Conservation (phyloP, 192 early-diverging fungal species). For the Coemansia sp. region DNA sequence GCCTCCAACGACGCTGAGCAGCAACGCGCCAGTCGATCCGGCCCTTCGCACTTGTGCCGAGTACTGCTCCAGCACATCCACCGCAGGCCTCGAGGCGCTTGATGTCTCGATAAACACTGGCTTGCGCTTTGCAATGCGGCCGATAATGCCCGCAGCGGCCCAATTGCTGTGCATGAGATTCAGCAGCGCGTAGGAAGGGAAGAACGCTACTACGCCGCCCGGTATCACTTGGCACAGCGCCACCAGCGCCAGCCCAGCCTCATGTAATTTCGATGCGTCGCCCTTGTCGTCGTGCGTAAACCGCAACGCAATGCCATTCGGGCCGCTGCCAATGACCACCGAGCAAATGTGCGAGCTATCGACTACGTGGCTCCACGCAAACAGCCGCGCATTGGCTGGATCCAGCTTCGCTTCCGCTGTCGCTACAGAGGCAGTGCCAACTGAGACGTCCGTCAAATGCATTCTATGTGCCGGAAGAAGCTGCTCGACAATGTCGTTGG, state of each 20-base stretch:
- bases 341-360: conserved; percentile 60
- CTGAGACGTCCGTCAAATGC: too few species aligned
- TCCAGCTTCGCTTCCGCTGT: conserved; percentile 14
- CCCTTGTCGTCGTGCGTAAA: conserved; percentile 63
- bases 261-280: conserved; percentile 58
- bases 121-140: conserved; percentile 63
- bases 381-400: conserved; percentile 57
- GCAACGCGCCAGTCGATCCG: conserved; percentile 64
- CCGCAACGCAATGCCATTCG: conserved; percentile 62
- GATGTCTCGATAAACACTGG: conserved; percentile 77
- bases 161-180: conserved; percentile 63
- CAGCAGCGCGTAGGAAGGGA: conserved; percentile 81
- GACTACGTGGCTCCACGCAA: conserved; percentile 89
- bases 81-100: conserved; percentile 47
- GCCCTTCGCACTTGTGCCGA: conserved; percentile 45
- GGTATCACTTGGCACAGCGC: conserved; percentile 78
- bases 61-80: conserved; percentile 66
- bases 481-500: conserved; percentile 55
- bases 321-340: conserved; percentile 64
- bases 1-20: conserved; percentile 91
- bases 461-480: conserved; percentile 10
- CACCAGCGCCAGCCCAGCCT: conserved; percentile 69
- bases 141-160: conserved; percentile 48
- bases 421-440: too few species aligned
- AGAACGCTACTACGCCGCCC: conserved; percentile 87